Evolutionary conservation across 805 yeast genomes (phyloP).

Genomic region (Sugiyamaella boreocaroliniensis): DNA sequence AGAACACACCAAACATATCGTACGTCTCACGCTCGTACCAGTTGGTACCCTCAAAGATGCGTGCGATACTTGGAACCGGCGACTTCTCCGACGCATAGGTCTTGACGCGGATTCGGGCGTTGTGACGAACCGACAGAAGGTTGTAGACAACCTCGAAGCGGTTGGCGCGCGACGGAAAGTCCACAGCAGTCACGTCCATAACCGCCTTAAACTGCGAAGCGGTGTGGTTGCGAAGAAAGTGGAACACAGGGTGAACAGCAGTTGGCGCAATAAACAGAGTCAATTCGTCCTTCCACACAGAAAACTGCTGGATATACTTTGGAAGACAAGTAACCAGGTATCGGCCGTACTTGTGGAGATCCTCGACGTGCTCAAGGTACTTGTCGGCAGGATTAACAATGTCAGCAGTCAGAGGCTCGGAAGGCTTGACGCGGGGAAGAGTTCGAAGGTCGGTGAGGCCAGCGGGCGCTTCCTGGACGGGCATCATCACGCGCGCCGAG

Average conservation of each 20-base stretch:
- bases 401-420: conserved; percentile 17
- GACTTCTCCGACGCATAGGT: conserved; percentile 80
- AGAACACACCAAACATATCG: conserved; percentile 80
- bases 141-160: conserved; percentile 86
- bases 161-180: conserved; percentile 75
- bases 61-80: conserved; percentile 74
- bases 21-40: conserved; percentile 90
- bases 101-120: conserved; percentile 81
- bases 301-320: conserved; percentile 71
- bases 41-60: conserved; percentile 70
- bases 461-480: conserved; percentile 21
- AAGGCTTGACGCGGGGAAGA: conserved; percentile 27
- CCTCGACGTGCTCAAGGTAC: conserved; percentile 58
- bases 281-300: conserved; percentile 89
- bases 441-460: conserved; percentile 29
- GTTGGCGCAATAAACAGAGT: conserved; percentile 68
- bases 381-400: conserved; percentile 72
- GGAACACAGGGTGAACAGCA: conserved; percentile 63
- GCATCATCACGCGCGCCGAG: neutral
- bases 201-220: conserved; percentile 73
- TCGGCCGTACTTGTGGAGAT: conserved; percentile 73
- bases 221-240: conserved; percentile 70
- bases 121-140: conserved; percentile 70
- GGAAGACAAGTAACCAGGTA: conserved; percentile 75
- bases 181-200: conserved; percentile 80